Base-by-base conservation (phyloP, 768 basidiomycete genomes). In the Dioszegia crocea region DNA sequence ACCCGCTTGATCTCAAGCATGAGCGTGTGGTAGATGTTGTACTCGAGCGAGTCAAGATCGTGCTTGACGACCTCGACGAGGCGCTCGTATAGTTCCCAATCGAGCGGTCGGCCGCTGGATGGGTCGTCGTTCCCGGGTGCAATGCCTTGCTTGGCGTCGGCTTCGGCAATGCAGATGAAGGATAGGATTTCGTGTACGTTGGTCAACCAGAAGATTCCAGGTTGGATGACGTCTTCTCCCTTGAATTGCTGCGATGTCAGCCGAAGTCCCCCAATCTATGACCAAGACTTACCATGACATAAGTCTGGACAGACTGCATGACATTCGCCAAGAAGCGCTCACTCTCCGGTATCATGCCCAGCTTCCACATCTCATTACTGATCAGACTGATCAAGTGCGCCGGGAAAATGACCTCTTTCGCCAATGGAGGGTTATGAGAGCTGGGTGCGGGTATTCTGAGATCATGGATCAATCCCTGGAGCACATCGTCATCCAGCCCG, bases 331-430 rank as follows among this genome's bases (percentile, higher is more conserved):
- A 81, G 84, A 99, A 98, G 47, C 93, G 83, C 78, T 98, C 96
- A 79, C 91, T 94, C 78, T 99, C 96, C 16, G 86, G 83, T 65
- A 98, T 97, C 65, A 99, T 84, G 48, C 93, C 91, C 70, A 94
- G 92, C 78, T 96, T 97, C 96, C 96, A 98, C 96, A 99, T 99
- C 78, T 98, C 96, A 77, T 99, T 99, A n/a, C 92, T 94, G 65
- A 96, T 87, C 46, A 98, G 80, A 74, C 89, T 91, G 78, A 99
- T 98, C 60, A 99, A 84, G 77, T 98, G 97, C 24, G 96, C 93
- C 11, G 96, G 96, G 86, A 99, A 99, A 40, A 99, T 82, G 54
- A 99, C 92, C 77, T 99, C 96, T 78, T 97, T 97, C 62, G 91
- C 86, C 19, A 87, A 86, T n/a, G 92, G 89, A 0, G 92, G 89